These are phyloP conservation scores for Moesziomyces globuligerus DNA, from an alignment of 1,284 basidiomycete genomes.

Conservation along the genomic window DNA sequence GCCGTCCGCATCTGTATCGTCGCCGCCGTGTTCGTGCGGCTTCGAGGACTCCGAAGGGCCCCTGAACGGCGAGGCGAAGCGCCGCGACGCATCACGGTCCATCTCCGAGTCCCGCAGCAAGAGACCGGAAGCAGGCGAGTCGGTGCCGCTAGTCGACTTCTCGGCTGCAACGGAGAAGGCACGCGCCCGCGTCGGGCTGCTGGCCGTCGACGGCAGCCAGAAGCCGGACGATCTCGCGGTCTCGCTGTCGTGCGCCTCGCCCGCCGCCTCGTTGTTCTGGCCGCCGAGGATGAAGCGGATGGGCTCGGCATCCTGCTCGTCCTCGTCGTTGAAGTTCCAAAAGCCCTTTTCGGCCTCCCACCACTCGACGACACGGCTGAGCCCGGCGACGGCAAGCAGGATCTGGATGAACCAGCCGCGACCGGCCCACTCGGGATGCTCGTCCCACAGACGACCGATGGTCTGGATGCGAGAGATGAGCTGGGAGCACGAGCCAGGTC, in stretches of 20 bases:
- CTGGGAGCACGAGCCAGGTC: constrained; percentile 84
- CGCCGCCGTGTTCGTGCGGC: constrained; percentile 1
- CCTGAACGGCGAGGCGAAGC: constrained; percentile 8
- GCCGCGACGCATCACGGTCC: constrained; percentile 4
- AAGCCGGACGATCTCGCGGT: constrained; percentile 12
- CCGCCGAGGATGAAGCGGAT: constrained; percentile 54
- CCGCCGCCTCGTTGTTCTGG: constrained; percentile 16
- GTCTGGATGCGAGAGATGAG: constrained; percentile 89
- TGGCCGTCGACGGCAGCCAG: constrained; percentile 26
- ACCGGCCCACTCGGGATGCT: constrained; percentile 96
- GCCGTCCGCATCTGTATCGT: constrained; percentile 28
- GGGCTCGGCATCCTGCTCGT: constrained; percentile 70
- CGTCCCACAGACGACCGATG: constrained; percentile 94
- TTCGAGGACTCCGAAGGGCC: background rate
- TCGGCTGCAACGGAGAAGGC: constrained; percentile 26
- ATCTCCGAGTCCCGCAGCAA: constrained; percentile 14
- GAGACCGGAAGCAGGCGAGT: constrained; percentile 53
- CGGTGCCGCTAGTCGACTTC: constrained; percentile 39
- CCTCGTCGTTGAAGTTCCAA: constrained; percentile 98
- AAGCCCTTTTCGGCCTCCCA: constrained; percentile 99
- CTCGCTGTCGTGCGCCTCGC: constrained; percentile 19
- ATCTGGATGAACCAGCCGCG: constrained; percentile 96
- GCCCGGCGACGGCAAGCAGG: constrained; percentile 87
- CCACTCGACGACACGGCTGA: constrained; percentile 97
- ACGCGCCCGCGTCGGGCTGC: constrained; percentile 31